These are phyloP conservation scores for Hyphodiscus hymeniophilus DNA, from an alignment of 495 filamentous ascomycete species.

Conservation along the genomic window DNA sequence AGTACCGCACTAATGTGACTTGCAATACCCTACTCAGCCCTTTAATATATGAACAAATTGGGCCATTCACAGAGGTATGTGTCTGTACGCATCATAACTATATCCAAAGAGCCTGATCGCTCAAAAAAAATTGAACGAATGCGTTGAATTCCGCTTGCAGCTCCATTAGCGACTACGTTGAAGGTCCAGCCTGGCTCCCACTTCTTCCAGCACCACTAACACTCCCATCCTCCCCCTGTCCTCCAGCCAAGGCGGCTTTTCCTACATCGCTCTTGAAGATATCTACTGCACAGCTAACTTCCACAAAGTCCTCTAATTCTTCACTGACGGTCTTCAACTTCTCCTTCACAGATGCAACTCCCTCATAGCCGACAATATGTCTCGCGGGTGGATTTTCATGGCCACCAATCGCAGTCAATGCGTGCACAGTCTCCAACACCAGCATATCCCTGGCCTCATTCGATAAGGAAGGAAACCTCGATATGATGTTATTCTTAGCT, in stretches of 20 bases:
- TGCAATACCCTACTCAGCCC: too few species aligned
- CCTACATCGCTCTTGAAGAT: conserved; percentile 23
- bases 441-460: conserved; percentile 56
- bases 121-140: too few species aligned
- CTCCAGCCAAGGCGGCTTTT: conserved; percentile 12
- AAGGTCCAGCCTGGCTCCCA: neutral
- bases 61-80: too few species aligned
- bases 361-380: conserved; percentile 91
- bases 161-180: too few species aligned
- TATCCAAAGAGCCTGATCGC: too few species aligned
- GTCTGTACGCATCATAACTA: too few species aligned
- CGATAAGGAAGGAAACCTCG: conserved; percentile 64
- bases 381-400: conserved; percentile 93
- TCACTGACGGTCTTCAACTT: conserved; percentile 95
- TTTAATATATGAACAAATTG: too few species aligned
- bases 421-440: conserved; percentile 83
- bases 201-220: neutral
- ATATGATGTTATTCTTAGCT: conserved; percentile 46
- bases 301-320: conserved; percentile 92
- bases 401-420: conserved; percentile 81
- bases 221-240: neutral
- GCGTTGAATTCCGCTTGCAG: too few species aligned
- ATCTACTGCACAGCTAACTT: conserved; percentile 54
- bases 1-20: too few species aligned
- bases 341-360: conserved; percentile 82